Evolutionary conservation across 495 filamentous ascomycete species (phyloP), one percentile per base, ranked within the genome.

Genomic region (Trypethelium eluteriae): DNA sequence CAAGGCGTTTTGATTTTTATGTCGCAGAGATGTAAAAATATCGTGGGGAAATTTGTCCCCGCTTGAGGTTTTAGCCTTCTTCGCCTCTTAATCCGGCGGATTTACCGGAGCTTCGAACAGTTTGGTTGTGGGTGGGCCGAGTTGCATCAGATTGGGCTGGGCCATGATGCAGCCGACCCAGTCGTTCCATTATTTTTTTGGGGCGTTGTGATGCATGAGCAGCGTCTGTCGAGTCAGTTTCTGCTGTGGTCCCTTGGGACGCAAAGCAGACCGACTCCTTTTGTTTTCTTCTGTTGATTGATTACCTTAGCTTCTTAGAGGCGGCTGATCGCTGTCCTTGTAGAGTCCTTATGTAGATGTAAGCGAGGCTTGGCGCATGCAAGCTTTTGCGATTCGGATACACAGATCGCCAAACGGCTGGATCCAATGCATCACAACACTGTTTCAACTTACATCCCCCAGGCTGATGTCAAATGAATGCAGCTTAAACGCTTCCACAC

Each of bases 201-300:
- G 16, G 53, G 25, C 53, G 18, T 59, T 36, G 34, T 14, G 32
- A 59, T 59, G 53, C 53, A 14, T 36, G 7, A 34, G 25, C 53
- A 36, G 53, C 53, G 14, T 11, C 53, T 59, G 53, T 36, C 18
- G 53, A 59, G 53, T 59, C 53, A 59, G 53, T 59, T 36, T 18
- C 53, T 36, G 5, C 53, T 36, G 53, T 36, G 7, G 5, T 59
- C 53, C 1, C 11, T 59, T 59, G 7, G 53, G 53, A 59, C 53
- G 25, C 25, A 25, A 25, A 25, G 25, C 25, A 18, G 53, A 59
- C 25, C 32, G 25, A 18, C 18, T 7, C 53, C 10, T 16, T 5
- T 14, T 18, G 5, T 25, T 14, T 53, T 53, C n/a, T 53, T 53
- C 18, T n/a, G 11, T 53, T 53, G 12, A n/a, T 18, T 36, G 25